Percentiles rank a stretch among this genome's conserved stretches.
Conservation (phyloP, 306 rosid species). For the Malus orientalis region DNA sequence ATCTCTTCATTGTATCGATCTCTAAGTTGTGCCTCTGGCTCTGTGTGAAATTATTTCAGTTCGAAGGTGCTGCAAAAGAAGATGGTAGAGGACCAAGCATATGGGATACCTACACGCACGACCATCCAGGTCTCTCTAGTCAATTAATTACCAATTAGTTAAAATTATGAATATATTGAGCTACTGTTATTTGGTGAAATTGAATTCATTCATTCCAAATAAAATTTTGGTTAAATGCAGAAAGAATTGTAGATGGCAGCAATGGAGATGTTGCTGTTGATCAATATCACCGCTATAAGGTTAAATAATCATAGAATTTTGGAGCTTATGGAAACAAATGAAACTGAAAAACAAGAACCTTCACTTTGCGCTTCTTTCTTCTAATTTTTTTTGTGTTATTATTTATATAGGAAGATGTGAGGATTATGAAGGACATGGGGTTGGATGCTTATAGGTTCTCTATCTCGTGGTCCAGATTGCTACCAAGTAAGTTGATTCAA, state of each 20-base stretch:
- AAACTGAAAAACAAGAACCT: too few species aligned
- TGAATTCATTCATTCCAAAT: too few species aligned
- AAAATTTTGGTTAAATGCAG: conserved; percentile 10
- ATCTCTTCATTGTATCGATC: not conserved
- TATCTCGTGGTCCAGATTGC: conserved; percentile 66
- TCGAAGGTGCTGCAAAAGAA: conserved; percentile 30
- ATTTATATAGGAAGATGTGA: not conserved
- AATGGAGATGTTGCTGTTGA: conserved; percentile 6
- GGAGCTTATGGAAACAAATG: too few species aligned
- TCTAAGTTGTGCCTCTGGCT: too few species aligned
- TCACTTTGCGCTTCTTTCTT: too few species aligned
- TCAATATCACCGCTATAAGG: conserved; percentile 18
- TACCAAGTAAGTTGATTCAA: conserved; percentile 44
- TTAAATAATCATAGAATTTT: not conserved
- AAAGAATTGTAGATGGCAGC: conserved; percentile 24
- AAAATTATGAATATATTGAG: not conserved
- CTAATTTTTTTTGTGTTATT: not conserved
- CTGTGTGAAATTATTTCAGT: not conserved
- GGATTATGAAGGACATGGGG: conserved; percentile 38
- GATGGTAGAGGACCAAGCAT: conserved; percentile 37
- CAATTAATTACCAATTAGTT: not conserved
- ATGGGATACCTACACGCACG: conserved; percentile 35
- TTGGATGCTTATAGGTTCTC: conserved; percentile 64
- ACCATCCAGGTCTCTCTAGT: conserved; percentile 24
- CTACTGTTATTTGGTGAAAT: not conserved